Evolutionary conservation across 2,329 filamentous ascomycete genomes (phyloP), one percentile per base, ranked within the genome.

Genomic region (Stagonosporopsis cucurbitacearum): DNA sequence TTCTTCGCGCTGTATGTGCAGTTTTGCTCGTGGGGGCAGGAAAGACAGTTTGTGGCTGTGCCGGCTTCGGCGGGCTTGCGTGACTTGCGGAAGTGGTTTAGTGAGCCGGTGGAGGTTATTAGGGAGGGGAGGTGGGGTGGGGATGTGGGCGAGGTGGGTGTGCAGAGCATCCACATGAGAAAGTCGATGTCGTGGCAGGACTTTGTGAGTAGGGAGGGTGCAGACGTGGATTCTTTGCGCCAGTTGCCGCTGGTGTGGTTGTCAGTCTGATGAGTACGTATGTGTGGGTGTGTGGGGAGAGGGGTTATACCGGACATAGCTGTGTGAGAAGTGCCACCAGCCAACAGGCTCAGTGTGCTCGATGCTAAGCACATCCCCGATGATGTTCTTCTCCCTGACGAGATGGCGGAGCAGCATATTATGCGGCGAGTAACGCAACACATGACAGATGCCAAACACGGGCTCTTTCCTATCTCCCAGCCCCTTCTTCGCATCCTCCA

Each of bases 181-280:
- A 98, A 86, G 71, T 99, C 95, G 45, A 99, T 90, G 66, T 99
- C 95, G 69, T 99, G 95, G 66, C 95, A 98, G 56, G 91, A 96
- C 77, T 98, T 99, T 2, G 94, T 96, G 26, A 99, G 82, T 1
- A 99, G 81, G 1, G 90, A 94, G 6, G 88, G 94, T 22, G 84
- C 93, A n/a, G 84, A 88, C 5, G 80, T 88, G 0, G 86, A 88
- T 63, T 91, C 87, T 60, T 90, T 91, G 6, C 94, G 86, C 95
- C 95, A 98, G 76, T 98, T 97, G 15, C 95, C 95, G 41, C 91
- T 83, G 51, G 15, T 33, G 11, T 4, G 6, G 6, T 57, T n/a
- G 62, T 63, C 32, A 56, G 32, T 12, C 2, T 25, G 15, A 26
- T 30, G 25, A 20, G 20, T 12, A 4, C 13, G 13, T 30, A 17